A percentile compares a stretch with the other conserved stretches of the same genome.
These are phyloP conservation scores for Aspergillus egyptiacus DNA, from an alignment of 495 filamentous ascomycete genomes.

Conservation along the genomic window DNA sequence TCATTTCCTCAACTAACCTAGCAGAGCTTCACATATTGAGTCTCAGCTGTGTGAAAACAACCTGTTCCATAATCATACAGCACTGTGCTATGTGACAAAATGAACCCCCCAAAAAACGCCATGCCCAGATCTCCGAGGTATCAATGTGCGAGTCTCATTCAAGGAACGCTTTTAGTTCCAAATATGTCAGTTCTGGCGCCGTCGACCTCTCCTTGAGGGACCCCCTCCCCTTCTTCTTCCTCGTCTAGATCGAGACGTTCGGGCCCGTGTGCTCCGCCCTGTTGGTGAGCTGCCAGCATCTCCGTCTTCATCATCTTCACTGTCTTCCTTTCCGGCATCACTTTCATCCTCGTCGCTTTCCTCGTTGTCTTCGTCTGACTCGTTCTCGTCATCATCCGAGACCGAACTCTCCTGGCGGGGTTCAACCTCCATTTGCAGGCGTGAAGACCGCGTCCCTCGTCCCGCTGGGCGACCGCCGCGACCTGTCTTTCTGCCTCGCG, in stretches of 20 bases:
- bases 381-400: conserved; percentile 35
- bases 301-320: conserved; percentile 32
- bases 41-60: not conserved
- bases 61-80: conserved; percentile 12
- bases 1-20: not conserved
- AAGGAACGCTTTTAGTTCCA: not conserved
- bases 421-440: conserved; percentile 39
- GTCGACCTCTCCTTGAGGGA: conserved; percentile 32
- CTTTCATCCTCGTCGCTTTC: conserved; percentile 35
- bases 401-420: conserved; percentile 21
- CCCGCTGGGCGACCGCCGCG: conserved; percentile 32
- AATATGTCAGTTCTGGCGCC: conserved; percentile 23
- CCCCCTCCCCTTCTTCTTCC: conserved; percentile 34
- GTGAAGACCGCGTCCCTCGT: conserved; percentile 40
- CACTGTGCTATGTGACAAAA: not conserved
- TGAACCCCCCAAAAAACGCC: conserved; percentile 20
- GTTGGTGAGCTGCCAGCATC: conserved; percentile 34
- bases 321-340: conserved; percentile 24
- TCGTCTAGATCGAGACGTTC: conserved; percentile 33
- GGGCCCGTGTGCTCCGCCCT: conserved; percentile 35
- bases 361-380: conserved; percentile 41
- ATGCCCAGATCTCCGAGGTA: conserved; percentile 21
- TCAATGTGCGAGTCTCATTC: conserved; percentile 13
- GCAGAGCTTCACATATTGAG: not conserved
- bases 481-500: conserved; percentile 38